Percentiles rank a stretch among this genome's conserved stretches.
Conservation (phyloP, 2,329 filamentous ascomycete species). For the Tympanopsis confertula region DNA sequence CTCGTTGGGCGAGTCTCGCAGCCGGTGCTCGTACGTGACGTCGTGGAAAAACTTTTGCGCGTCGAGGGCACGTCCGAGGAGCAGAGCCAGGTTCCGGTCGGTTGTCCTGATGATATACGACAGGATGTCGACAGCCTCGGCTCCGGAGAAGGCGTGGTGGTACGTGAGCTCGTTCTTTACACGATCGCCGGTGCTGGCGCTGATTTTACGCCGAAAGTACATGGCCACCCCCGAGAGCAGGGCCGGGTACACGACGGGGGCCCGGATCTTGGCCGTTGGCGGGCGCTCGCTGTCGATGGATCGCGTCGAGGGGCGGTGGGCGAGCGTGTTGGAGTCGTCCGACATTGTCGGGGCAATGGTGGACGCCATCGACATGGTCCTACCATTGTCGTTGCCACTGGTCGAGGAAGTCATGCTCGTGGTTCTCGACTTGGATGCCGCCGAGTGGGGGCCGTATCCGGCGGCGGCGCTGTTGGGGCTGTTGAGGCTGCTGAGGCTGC, state of each 20-base stretch:
- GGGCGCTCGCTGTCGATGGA: conserved; percentile 42
- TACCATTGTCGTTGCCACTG: conserved; percentile 30
- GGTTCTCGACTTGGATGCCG: conserved; percentile 42
- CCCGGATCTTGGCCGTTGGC: conserved; percentile 50
- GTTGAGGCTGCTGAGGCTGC: too few relatives aligned
- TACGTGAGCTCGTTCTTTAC: conserved; percentile 96
- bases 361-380: conserved; percentile 90
- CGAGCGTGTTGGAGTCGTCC: conserved; percentile 40
- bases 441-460: conserved; percentile 24
- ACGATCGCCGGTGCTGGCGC: conserved; percentile 69
- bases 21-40: conserved; percentile 90
- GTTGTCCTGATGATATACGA: conserved; percentile 95
- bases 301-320: conserved; percentile 41
- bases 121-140: conserved; percentile 89
- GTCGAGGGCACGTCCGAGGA: conserved; percentile 83
- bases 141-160: conserved; percentile 91
- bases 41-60: conserved; percentile 99
- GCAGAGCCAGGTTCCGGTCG: conserved; percentile 82
- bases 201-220: conserved; percentile 81
- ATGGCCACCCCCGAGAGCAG: conserved; percentile 86
- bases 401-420: conserved; percentile 49
- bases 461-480: conserved; percentile 15
- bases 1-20: conserved; percentile 83
- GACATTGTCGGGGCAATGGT: conserved; percentile 60
- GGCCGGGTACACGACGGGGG: conserved; percentile 87